Base-by-base conservation (phyloP, 2,329 filamentous ascomycete genomes). In the Ustulina deusta region DNA sequence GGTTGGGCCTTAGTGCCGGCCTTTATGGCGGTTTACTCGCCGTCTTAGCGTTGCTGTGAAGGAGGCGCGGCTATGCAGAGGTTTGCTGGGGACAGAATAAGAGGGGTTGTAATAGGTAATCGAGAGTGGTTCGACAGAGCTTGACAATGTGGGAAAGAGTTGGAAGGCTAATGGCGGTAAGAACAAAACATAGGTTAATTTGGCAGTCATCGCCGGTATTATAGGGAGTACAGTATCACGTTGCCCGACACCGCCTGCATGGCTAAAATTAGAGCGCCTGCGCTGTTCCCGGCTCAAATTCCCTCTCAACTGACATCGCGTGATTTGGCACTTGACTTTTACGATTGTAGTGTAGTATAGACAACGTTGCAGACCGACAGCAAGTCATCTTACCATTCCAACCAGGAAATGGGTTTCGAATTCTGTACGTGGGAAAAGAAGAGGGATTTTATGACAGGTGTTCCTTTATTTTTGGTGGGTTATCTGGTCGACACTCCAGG, bases 1-100 rank as follows among this genome's bases (percentile, higher is more conserved):
- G 29, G 11, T 46, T 57, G 20, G 65, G 61, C 2, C 52, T 25
- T 25, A 51, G 46, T 27, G 55, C 48, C n/a, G 61, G 38, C 15
- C 20, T 73, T 29, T 68, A 63, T 25, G 70, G 69, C 10, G 70
- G 71, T 25, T 10, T 74, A 3, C 63, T 73, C n/a, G 74, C 71
- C 25, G 69, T 66, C n/a, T n/a, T 75, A 38, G 72, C 69, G 27
- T 49, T 69, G 54, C 29, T 69, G 51, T 68, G 58, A 66, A 55
- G 48, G 17, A 49, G 46, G 22, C 25, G 20, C 34, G 38, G 32
- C 27, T n/a, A 59, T 44, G 56, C 10, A 2, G 27, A 51, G 25
- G n/a, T 38, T 32, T 22, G 20, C 17, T n/a, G 17, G n/a, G 36
- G 22, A 11, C 22, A 17, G 25, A 25, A 34, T n/a, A 3, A 20